phyloP scores from a whole-genome alignment of 768 basidiomycete species.

The Naganishia friedmannii region DNA sequence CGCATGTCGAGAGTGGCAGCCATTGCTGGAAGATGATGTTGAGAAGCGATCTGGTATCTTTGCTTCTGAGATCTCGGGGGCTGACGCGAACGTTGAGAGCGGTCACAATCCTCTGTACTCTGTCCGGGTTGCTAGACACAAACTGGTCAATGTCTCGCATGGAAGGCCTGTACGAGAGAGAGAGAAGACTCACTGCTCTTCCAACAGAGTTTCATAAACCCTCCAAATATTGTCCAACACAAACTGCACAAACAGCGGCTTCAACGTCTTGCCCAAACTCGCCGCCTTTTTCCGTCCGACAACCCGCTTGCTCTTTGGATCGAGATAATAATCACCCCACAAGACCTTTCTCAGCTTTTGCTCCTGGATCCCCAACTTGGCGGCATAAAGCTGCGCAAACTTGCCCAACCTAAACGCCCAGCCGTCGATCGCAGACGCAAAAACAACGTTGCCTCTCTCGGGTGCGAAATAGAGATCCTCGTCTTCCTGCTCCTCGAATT shows the following conservation, averaged over 20 bases:
- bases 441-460: constrained; percentile 90
- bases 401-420: constrained; percentile 95
- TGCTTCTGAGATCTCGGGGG: constrained; percentile 84
- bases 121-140: constrained; percentile 74
- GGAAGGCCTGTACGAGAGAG: background rate
- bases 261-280: constrained; percentile 60
- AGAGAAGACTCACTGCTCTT: constrained; percentile 81
- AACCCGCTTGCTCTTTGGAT: constrained; percentile 90
- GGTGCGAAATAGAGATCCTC: constrained; percentile 97
- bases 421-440: constrained; percentile 91
- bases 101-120: constrained; percentile 79
- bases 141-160: background rate
- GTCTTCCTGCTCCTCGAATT: constrained; percentile 92
- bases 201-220: constrained; percentile 82
- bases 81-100: constrained; percentile 77
- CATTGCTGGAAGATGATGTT: constrained; percentile 89
- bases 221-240: constrained; percentile 97
- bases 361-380: constrained; percentile 87
- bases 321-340: constrained; percentile 97
- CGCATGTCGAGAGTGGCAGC: constrained; percentile 87
- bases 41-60: constrained; percentile 79
- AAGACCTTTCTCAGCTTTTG: constrained; percentile 75
- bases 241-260: constrained; percentile 95
- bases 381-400: constrained; percentile 87
- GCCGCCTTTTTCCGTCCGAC: constrained; percentile 81